Percentiles rank a stretch among this genome's conserved stretches.
phyloP scores from a whole-genome alignment of 2,329 filamentous ascomycete genomes.

The Stemphylium beticola region DNA sequence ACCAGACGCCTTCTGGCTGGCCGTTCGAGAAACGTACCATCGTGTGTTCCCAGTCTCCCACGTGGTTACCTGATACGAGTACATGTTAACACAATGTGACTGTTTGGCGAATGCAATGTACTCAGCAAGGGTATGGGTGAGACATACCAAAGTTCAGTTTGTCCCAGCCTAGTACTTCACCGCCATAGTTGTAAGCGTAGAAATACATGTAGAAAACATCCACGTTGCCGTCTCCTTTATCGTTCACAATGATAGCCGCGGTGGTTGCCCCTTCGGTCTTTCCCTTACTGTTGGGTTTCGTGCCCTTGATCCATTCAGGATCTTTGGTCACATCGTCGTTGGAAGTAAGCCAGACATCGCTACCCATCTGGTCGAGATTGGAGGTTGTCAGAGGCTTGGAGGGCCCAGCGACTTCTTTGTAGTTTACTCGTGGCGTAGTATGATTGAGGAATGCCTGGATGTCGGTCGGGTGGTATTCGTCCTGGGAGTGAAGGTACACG shows the following conservation, averaged over 20 bases:
- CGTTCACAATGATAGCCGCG: conserved; percentile 62
- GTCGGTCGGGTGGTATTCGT: conserved; percentile 54
- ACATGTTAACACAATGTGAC: background rate
- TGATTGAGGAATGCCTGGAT: conserved; percentile 51
- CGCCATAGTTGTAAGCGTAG: conserved; percentile 64
- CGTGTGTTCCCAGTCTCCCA: conserved; percentile 72
- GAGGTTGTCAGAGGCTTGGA: conserved; percentile 49
- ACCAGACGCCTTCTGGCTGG: conserved; percentile 64
- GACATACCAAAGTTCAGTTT: conserved; percentile 53
- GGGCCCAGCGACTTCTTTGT: conserved; percentile 41
- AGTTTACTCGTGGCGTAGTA: conserved; percentile 49
- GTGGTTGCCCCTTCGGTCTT: conserved; percentile 59
- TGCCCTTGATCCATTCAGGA: conserved; percentile 57
- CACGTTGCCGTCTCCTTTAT: conserved; percentile 60
- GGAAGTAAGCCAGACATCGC: conserved; percentile 54
- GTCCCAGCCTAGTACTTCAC: conserved; percentile 52
- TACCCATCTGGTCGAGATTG: conserved; percentile 53
- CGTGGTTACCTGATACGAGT: conserved; percentile 58
- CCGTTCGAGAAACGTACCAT: conserved; percentile 69
- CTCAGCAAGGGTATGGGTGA: background rate
- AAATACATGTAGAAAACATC: conserved; percentile 71
- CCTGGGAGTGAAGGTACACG: conserved; percentile 52
- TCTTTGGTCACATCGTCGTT: conserved; percentile 50
- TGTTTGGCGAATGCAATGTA: background rate
- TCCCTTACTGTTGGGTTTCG: conserved; percentile 58